phyloP scores from a whole-genome alignment of 1,284 basidiomycete genomes.

The Boletus semigastroideus region DNA sequence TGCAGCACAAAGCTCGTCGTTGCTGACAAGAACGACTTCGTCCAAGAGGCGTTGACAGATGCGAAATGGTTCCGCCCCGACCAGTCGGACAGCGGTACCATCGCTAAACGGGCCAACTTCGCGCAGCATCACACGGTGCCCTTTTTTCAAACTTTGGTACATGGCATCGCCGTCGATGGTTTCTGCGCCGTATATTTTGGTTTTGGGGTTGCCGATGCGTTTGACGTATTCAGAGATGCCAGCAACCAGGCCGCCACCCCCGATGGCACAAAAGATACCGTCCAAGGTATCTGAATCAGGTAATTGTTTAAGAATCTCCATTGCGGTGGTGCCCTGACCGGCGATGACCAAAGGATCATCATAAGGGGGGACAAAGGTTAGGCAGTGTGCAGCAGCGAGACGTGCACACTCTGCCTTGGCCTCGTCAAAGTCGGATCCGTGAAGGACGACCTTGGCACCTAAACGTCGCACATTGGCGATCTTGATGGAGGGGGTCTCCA shows the following conservation, averaged over 20 bases:
- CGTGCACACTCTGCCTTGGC: conserved; percentile 94
- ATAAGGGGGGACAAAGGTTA: conserved; percentile 95
- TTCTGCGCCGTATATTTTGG: conserved; percentile 90
- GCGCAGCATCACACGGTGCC: conserved; percentile 77
- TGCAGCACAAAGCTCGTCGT: conserved; percentile 97
- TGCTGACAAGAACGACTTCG: conserved; percentile 82
- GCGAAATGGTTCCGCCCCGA: conserved; percentile 94
- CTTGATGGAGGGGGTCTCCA: conserved; percentile 95
- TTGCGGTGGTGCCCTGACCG: conserved; percentile 93
- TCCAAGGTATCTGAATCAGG: conserved; percentile 75
- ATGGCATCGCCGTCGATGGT: conserved; percentile 96
- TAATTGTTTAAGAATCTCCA: conserved; percentile 91
- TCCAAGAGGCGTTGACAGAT: conserved; percentile 89
- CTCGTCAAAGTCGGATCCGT: conserved; percentile 94
- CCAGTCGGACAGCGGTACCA: conserved; percentile 97
- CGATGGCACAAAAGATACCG: conserved; percentile 88
- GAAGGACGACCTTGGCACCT: conserved; percentile 92
- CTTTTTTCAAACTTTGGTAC: conserved; percentile 73
- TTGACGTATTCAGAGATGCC: conserved; percentile 95
- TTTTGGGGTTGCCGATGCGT: conserved; percentile 84
- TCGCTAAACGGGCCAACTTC: conserved; percentile 98
- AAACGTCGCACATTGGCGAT: conserved; percentile 90
- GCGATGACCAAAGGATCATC: conserved; percentile 97
- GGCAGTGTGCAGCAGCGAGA: conserved; percentile 72
- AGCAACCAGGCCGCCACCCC: conserved; percentile 90